Evolutionary conservation across 2,329 filamentous ascomycete species (phyloP), one percentile per base, ranked within the genome.

Genomic region (Calonectria ilicicola): DNA sequence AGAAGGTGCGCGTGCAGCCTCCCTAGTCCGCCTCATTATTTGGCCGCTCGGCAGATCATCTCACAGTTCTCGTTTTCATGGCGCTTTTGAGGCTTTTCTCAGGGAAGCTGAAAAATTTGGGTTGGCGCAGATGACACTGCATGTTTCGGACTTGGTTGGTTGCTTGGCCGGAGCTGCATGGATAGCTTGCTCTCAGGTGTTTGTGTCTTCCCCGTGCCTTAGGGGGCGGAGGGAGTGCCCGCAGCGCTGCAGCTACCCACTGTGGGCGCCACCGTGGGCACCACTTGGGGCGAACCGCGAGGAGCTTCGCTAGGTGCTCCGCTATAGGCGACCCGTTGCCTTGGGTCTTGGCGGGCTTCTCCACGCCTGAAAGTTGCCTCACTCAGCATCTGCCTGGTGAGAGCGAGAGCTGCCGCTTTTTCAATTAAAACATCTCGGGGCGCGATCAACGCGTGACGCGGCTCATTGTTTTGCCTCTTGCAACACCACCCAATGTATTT

Each of bases 371-470:
- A 44, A 44, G 58, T 5, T 62, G 53, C 56, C 56, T 42, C 17
- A 23, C 56, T 42, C 17, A 23, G 29, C 19, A 44, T 29, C 58
- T 63, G 40, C 38, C 38, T 63, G 58, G 58, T 26, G 12, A 58
- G 56, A 32, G n/a, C n/a, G n/a, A 17, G 19, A 42, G 23, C 21
- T 44, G 38, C 38, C 26, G 38, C n/a, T 27, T 32, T 42, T 63
- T 63, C 58, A 63, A 38, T 53, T 65, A 53, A 40, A 65, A 38
- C 46, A 26, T 23, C 15, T 14, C 19, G 35, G 35, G 53, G 38
- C 53, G 53, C 53, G 53, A 21, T 15, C 58, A 32, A 66, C 47
- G 64, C 64, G 64, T 66, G 47, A 66, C 64, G 64, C 64, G 64
- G 64, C 64, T 66, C 12, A 44, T 12, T 35, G 9, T 15, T 26